A percentile compares a stretch with the other conserved stretches of the same genome.
phyloP scores from a whole-genome alignment of 2,329 filamentous ascomycete species.

The Piedraia hortae region DNA sequence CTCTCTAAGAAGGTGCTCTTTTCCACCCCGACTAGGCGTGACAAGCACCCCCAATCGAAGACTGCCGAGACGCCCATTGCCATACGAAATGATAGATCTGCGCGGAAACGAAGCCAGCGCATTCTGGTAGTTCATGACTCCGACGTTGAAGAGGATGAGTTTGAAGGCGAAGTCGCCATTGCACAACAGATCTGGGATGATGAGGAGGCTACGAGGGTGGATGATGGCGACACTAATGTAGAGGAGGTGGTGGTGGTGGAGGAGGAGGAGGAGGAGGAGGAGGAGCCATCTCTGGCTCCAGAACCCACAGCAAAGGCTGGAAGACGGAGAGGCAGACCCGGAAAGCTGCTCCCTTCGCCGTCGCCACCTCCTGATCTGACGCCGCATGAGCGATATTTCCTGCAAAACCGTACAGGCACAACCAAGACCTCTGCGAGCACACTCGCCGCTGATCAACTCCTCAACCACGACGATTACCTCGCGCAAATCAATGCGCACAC shows the following conservation, averaged over 20 bases:
- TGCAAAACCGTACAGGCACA: constrained; percentile 59
- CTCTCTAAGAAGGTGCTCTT: constrained; percentile 21
- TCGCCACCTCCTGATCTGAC: constrained; percentile 61
- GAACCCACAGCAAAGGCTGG: constrained; percentile 20
- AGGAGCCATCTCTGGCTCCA: constrained; percentile 17
- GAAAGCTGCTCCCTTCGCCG: constrained; percentile 28
- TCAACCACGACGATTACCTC: constrained; percentile 86
- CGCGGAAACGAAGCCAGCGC: constrained; percentile 57
- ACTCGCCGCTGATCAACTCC: constrained; percentile 41
- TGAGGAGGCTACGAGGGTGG: constrained; percentile 24
- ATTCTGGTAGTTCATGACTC: constrained; percentile 35
- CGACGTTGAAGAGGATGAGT: constrained; percentile 22
- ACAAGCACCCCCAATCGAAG: constrained; percentile 4
- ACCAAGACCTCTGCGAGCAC: constrained; percentile 72
- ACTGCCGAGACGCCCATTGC: constrained; percentile 22
- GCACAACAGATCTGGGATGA: constrained; percentile 40
- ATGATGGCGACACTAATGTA: constrained; percentile 14
- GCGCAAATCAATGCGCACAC: constrained; percentile 32
- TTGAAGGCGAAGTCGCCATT: constrained; percentile 17
- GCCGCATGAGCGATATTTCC: constrained; percentile 77
- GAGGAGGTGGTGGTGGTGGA: constrained; percentile 26
- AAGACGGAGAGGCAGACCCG: constrained; percentile 22
- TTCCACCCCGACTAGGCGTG: constrained; percentile 16
- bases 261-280: constrained; percentile 11
- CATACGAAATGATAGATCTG: constrained; percentile 52